Evolutionary conservation across 2,329 filamentous ascomycete species (phyloP).

Genomic region (Trichophyton equinum): DNA sequence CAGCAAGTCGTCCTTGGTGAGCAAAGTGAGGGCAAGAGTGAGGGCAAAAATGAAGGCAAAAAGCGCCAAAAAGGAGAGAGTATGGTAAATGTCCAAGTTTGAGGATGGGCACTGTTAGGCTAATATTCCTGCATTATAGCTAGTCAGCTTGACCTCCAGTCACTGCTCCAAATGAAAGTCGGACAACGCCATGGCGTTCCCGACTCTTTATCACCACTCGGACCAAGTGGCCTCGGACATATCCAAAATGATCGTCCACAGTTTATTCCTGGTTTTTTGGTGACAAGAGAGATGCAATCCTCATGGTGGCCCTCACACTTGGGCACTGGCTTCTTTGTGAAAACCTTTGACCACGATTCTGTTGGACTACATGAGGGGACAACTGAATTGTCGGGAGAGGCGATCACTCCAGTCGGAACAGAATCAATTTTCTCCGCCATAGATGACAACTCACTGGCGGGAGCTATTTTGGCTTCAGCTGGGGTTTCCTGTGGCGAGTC

Average conservation of each 20-base stretch:
- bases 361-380: not conserved
- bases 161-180: conserved; percentile 64
- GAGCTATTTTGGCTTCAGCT: not conserved
- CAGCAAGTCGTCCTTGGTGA: not conserved
- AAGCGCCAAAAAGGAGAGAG: not conserved
- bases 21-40: too few species aligned
- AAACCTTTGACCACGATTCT: conserved; percentile 74
- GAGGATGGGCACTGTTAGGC: not conserved
- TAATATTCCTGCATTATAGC: not conserved
- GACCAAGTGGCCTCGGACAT: conserved; percentile 65
- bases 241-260: conserved; percentile 56
- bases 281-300: conserved; percentile 68
- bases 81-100: not conserved
- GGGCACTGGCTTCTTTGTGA: conserved; percentile 61
- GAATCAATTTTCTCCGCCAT: not conserved
- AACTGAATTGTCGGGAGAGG: not conserved
- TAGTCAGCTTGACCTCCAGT: conserved; percentile 38
- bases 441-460: not conserved
- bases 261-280: conserved; percentile 83
- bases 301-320: conserved; percentile 74
- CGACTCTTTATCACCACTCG: conserved; percentile 70
- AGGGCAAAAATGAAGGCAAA: not conserved
- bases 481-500: not conserved
- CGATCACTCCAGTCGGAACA: not conserved
- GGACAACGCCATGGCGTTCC: conserved; percentile 76